A percentile compares a stretch with the other conserved stretches of the same genome.
Conservation (phyloP, 768 basidiomycete species). For the Leccinum subtestaceum region DNA sequence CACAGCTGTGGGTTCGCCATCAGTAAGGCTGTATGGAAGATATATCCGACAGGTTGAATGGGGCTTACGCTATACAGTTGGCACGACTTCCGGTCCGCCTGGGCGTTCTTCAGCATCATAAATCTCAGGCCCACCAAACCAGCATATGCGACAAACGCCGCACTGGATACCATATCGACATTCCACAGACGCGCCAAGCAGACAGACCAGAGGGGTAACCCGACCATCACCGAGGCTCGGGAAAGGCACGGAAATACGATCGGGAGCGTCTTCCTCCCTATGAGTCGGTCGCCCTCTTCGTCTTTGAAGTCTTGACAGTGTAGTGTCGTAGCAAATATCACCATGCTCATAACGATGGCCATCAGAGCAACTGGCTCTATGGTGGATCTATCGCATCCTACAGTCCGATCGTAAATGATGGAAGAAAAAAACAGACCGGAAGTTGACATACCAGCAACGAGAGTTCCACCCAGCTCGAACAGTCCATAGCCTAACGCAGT, state of each 20-base stretch:
- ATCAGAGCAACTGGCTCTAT: conserved; percentile 27
- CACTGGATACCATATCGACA: conserved; percentile 26
- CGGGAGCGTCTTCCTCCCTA: conserved; percentile 42
- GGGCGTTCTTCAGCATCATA: conserved; percentile 18
- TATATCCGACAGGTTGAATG: neutral
- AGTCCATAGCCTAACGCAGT: conserved; percentile 37
- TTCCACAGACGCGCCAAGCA: conserved; percentile 27
- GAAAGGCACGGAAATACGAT: conserved; percentile 39
- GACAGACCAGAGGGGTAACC: conserved; percentile 31
- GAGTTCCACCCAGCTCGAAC: conserved; percentile 39
- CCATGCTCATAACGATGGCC: conserved; percentile 31
- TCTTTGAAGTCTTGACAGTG: conserved; percentile 40
- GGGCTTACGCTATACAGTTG: conserved; percentile 31
- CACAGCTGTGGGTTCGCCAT: conserved; percentile 19
- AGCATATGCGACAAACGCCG: conserved; percentile 26
- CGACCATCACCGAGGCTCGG: conserved; percentile 25
- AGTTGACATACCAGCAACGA: conserved; percentile 33
- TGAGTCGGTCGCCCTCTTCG: conserved; percentile 38
- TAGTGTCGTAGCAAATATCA: conserved; percentile 37
- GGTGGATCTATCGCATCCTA: conserved; percentile 24
- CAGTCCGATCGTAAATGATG: conserved; percentile 3
- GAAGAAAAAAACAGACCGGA: neutral
- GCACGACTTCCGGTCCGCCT: conserved; percentile 29
- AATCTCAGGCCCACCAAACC: conserved; percentile 26
- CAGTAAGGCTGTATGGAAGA: neutral